Percentiles rank a stretch among this genome's conserved stretches.
phyloP scores from a whole-genome alignment of 805 yeast genomes.

The Wickerhamiella dianesei region DNA sequence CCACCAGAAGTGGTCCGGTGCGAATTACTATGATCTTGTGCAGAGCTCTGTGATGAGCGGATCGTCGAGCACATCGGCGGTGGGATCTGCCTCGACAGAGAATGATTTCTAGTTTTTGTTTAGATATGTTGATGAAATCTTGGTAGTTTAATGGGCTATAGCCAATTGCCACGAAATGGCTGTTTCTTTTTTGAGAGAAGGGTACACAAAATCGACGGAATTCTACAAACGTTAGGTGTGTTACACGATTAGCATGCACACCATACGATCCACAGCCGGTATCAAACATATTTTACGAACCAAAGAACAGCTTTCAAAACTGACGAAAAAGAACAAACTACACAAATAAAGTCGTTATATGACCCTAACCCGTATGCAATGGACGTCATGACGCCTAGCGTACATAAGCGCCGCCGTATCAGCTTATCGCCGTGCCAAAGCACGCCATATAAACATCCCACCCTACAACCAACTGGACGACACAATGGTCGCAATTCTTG shows the following conservation, averaged over 20 bases:
- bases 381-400: not conserved
- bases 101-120: conserved; percentile 6
- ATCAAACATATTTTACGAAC: too few relatives aligned
- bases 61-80: conserved; percentile 31
- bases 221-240: too few relatives aligned
- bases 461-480: not conserved
- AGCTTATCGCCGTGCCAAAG: not conserved
- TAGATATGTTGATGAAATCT: not conserved
- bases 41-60: conserved; percentile 33
- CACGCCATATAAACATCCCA: not conserved
- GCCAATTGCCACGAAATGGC: too few relatives aligned
- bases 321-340: too few relatives aligned
- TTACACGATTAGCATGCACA: too few relatives aligned
- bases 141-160: not conserved
- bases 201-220: too few relatives aligned
- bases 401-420: not conserved
- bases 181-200: too few relatives aligned
- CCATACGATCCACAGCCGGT: too few relatives aligned
- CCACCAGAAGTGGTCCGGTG: conserved; percentile 53
- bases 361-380: not conserved
- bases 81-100: conserved; percentile 35
- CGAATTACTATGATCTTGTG: conserved; percentile 38
- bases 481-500: not conserved
- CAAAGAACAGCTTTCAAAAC: too few relatives aligned
- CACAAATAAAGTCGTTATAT: too few relatives aligned